These are phyloP conservation scores for Stachybotrys echinatus DNA, from an alignment of 2,329 filamentous ascomycete genomes.

Conservation along the genomic window DNA sequence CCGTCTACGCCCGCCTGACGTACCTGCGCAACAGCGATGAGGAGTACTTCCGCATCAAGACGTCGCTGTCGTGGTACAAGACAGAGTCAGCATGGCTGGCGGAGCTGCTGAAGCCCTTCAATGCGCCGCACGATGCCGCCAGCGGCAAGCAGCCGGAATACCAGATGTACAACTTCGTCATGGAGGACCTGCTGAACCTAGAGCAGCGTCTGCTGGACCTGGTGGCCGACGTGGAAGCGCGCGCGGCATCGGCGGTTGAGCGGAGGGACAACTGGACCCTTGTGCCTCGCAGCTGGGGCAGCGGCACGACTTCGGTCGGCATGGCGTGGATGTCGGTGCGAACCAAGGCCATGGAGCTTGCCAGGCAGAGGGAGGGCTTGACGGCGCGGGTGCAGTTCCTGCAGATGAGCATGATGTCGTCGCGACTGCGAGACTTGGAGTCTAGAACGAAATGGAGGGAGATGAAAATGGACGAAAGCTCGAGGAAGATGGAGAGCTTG, in stretches of 20 bases:
- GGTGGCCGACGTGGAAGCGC: conserved; percentile 35
- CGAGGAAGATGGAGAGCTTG: conserved; percentile 14
- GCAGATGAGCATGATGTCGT: conserved; percentile 43
- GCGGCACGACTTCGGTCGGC: conserved; percentile 32
- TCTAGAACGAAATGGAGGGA: conserved; percentile 22
- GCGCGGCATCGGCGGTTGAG: conserved; percentile 9
- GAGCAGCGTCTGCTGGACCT: conserved; percentile 39
- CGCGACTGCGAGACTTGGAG: conserved; percentile 31
- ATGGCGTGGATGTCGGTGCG: conserved; percentile 39
- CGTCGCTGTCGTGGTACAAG: conserved; percentile 42
- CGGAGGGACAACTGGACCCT: conserved; percentile 27
- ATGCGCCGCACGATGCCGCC: conserved; percentile 16
- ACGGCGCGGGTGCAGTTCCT: conserved; percentile 40
- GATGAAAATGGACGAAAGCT: conserved; percentile 18
- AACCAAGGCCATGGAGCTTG: conserved; percentile 38
- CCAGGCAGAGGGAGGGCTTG: conserved; percentile 38
- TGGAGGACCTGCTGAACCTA: conserved; percentile 38
- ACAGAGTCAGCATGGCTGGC: conserved; percentile 41
- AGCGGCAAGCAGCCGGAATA: conserved; percentile 27
- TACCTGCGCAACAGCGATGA: conserved; percentile 40
- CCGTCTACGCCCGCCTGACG: conserved; percentile 36
- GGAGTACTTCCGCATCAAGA: conserved; percentile 43
- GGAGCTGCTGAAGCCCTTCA: conserved; percentile 30
- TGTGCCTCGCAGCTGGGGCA: conserved; percentile 30
- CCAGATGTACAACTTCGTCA: conserved; percentile 42